These are phyloP conservation scores for Solanum lycopersicoides DNA, from an alignment of 257 asterid genomes.

Conservation along the genomic window DNA sequence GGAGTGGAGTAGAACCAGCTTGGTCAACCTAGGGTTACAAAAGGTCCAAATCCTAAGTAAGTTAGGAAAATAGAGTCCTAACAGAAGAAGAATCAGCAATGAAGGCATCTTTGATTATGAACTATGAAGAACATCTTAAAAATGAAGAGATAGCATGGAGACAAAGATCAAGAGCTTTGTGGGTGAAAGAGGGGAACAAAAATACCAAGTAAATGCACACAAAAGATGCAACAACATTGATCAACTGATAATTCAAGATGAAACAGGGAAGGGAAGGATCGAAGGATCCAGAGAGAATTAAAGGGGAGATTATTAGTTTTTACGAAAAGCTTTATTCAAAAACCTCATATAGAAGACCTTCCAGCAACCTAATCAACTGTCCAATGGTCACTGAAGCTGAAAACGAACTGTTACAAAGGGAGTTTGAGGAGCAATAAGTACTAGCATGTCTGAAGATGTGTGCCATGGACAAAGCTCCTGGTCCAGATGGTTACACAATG, in stretches of 20 bases:
- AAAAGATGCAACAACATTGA: neutral
- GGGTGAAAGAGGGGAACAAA: neutral
- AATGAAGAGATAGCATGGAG: neutral
- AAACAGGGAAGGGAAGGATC: too few relatives aligned
- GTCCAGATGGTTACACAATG: neutral
- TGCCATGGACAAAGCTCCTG: neutral
- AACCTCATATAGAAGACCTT: neutral
- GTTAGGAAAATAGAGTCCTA: neutral
- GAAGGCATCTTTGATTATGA: neutral
- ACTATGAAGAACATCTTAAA: neutral
- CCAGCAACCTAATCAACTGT: neutral
- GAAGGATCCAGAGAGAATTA: neutral
- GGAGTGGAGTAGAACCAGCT: neutral
- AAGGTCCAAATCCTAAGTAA: neutral
- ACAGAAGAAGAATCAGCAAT: neutral
- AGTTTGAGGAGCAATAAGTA: neutral
- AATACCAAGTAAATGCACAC: neutral
- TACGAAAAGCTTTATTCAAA: neutral
- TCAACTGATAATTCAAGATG: neutral
- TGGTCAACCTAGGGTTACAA: neutral
- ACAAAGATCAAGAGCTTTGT: neutral
- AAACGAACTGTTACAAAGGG: neutral
- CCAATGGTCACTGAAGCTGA: neutral
- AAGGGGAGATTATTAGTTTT: neutral
- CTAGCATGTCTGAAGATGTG: neutral